Evolutionary conservation across 139 green algal species (phyloP), one percentile per base, ranked within the genome.

Genomic region (Haematococcus sp.): DNA sequence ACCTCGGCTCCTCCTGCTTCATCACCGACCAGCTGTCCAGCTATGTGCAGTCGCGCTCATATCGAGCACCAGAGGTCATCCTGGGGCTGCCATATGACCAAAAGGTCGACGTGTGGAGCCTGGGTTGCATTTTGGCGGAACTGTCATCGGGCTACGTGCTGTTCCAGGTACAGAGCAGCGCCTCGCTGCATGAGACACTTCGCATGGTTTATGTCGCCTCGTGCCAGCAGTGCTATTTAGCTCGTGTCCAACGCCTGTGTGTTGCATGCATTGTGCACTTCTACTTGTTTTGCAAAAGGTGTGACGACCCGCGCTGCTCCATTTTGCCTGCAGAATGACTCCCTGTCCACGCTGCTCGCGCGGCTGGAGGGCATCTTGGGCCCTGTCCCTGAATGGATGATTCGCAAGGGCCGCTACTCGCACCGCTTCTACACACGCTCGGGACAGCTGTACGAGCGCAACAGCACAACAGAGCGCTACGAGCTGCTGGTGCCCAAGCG

Each of bases 91-190:
- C 89, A 9, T 98, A 98, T 70, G 87, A 88, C 61, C 81, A 89
- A 56, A 93, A 93, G 65, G 88, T 98, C 25, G 95, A 99, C 79
- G 74, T 99, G 3, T 99, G 95, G 95, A 93, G 81, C 27, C 76
- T 99, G 40, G 95, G 95, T 0, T 98, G 93, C 84, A 95, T 99
- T 71, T 73, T 98, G 13, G 94, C 94, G 19, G 95, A 99, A 89
- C 90, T 99, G 49, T 87, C 87, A 23, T 90, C 84, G 2, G 94
- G 95, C n/a, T 85, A 76, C 54, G 92, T 96, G 30, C 84, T 97
- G 30, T 90, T 97, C 60, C 91, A 94, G 90, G 90, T 91, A 66
- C 2, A 58, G 1, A 46, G 61, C 15, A 44, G 7, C 16, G 61
- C 27, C 28, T 52, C 20, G 15, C 15, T 58, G 16, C 9, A 51